These are phyloP conservation scores for Anthracocystis walkeri DNA, from an alignment of 1,284 basidiomycete genomes.

Conservation along the genomic window DNA sequence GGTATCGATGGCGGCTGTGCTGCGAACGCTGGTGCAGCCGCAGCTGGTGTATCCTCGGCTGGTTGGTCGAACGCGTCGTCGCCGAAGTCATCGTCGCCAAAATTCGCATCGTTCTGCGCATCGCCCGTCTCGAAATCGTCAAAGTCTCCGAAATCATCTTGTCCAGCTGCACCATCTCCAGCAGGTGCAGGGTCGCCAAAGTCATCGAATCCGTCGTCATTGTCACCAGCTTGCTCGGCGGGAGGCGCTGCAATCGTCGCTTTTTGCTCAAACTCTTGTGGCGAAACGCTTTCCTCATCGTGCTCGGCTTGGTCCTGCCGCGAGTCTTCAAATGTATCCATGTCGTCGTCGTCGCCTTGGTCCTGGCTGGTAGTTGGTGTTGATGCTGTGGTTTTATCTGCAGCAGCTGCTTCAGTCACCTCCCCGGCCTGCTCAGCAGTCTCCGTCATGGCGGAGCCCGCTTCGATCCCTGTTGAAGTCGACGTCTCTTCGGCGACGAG, in stretches of 20 bases:
- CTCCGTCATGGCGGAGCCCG: background rate
- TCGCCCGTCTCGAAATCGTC: slow-evolving; percentile 50
- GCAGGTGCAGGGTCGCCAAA: slow-evolving; percentile 34
- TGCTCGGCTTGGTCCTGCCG: slow-evolving; percentile 16
- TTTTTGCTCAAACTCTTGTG: slow-evolving; percentile 13
- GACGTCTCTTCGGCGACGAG: background rate
- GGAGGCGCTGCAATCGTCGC: background rate
- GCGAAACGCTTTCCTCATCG: background rate
- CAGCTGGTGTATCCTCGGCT: background rate
- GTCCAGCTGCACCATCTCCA: slow-evolving; percentile 10
- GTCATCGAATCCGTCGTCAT: slow-evolving; percentile 49
- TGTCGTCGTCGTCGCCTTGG: slow-evolving; percentile 4
- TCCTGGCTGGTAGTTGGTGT: background rate
- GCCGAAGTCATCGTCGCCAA: slow-evolving; percentile 32
- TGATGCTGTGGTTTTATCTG: background rate
- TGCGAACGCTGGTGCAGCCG: background rate
- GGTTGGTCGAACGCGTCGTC: slow-evolving; percentile 22
- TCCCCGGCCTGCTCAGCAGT: background rate
- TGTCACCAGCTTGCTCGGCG: background rate
- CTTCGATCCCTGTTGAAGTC: background rate
- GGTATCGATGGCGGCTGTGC: slow-evolving; percentile 4
- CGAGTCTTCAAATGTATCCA: slow-evolving; percentile 14
- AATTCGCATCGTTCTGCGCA: slow-evolving; percentile 24
- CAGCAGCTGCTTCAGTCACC: background rate
- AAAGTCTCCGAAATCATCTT: slow-evolving; percentile 55